Evolutionary conservation across 2,329 filamentous ascomycete genomes (phyloP), one percentile per base, ranked within the genome.

Genomic region (Phymatotrichopsis omnivora): DNA sequence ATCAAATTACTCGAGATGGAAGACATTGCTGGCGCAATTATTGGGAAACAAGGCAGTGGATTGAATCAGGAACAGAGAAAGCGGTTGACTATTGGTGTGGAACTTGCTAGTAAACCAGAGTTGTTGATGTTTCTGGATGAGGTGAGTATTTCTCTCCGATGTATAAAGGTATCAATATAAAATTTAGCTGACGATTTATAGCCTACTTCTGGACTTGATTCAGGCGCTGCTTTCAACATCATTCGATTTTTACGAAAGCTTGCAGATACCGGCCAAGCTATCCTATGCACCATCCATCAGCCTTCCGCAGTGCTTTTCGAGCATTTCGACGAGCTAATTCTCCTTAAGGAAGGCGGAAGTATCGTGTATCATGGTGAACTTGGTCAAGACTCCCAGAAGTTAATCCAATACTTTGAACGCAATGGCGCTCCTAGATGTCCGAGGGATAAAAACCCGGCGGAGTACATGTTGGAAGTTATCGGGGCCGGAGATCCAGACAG

Each of bases 1-100:
- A 76, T 81, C n/a, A 71, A 77, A 36, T 64, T 84, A 0, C 64
- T 84, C 0, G 79, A 84, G 57, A 78, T 84, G 72, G 66, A 71
- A n/a, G 67, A 73, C 4, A 75, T 82, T 31, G 77, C 78, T 1
- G 75, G 76, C 4, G 78, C 79, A 2, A 73, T 71, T 0, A 76
- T 83, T 5, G 79, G 79, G 17, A 64, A 64, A 0, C 63, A 70
- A 0, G 75, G 76, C 3, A 67, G 71, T 29, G 78, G 79, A 1
- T 64, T 80, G 4, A 76, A 77, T 47, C 68, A 71, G 19, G 75
- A 78, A 54, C 74, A 76, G 55, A 63, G 72, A 7, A 76, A 75
- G 58, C 62, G 71, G 3, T 59, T 76, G 3, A 75, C 73, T 0
- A 47, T 75, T 30, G 72, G 68, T 7, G 71, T 74, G 3, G 72